Evolutionary conservation across 73 alveolate genomes (phyloP), one percentile per base, ranked within the genome.

Genomic region (Symbiodinium pilosum): DNA sequence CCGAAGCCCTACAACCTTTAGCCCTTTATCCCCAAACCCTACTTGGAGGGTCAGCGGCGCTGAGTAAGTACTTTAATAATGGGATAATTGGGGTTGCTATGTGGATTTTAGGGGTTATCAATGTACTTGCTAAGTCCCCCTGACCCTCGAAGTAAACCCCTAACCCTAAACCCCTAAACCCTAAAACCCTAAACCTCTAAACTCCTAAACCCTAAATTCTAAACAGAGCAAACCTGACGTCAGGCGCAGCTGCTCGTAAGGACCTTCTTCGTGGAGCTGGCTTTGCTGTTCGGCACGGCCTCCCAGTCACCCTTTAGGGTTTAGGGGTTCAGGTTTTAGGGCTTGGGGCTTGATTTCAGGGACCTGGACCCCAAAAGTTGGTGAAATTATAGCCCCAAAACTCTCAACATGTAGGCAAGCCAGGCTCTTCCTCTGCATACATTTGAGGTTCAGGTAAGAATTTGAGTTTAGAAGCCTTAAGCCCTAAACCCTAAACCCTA

Each of bases 181-280:
- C n/a, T 56, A 16, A 47, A 56, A 56, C 73, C 73, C 73, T 56
- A 16, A 16, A 56, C 16, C 64, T 16, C 16, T 11, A 11, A 47
- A 47, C 7, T 16, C 64, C 64, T 47, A 47, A 47, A 47, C 64
- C 64, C 64, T 47, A 16, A 47, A 47, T 16, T 16, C 64, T 47
- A 16, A 47, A 11, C 64, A 7, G 64, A 16, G 7, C 64, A 7
- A 11, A 28, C 69, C 71, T 30, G 24, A 21, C 8, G 38, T 4
- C 87, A 88, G 95, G 44, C 95, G 47, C 95, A 88, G 75, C 39
- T 92, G 68, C 91, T 92, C 42, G 98, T 92, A 59, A 84, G 98
- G 30, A 52, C 52, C 83, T 92, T 92, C 84, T 92, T 92, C 59
- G 91, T 75, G 89, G 98, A 92, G 91, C 42, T 92, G 42, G 98